Evolutionary conservation across 148 eudicot species (phyloP).

Genomic region (Fagopyrum esculentum): DNA sequence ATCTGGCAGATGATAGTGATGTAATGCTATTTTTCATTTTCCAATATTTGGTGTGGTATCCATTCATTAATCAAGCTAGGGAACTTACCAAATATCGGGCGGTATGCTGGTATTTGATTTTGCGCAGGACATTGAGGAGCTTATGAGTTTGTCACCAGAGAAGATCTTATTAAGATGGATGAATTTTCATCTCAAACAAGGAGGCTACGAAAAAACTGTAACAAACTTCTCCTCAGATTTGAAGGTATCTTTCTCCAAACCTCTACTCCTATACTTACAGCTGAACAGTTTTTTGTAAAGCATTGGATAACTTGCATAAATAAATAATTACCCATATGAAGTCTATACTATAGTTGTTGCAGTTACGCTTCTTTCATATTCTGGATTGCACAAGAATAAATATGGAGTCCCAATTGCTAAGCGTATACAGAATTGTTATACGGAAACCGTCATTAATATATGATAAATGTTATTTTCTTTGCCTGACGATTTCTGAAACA

Average conservation of each 20-base stretch:
- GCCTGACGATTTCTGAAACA: neutral
- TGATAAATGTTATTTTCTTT: neutral
- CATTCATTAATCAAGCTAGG: neutral
- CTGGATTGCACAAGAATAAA: neutral
- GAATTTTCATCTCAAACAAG: constrained; percentile 92
- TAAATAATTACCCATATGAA: neutral
- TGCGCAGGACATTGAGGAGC: constrained; percentile 90
- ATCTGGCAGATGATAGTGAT: constrained; percentile 14
- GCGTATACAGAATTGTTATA: neutral
- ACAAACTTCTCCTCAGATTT: constrained; percentile 86
- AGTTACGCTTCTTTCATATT: neutral
- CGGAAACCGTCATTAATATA: neutral
- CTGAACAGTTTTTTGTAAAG: neutral
- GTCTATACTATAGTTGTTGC: neutral
- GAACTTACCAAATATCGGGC: neutral
- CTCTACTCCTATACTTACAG: neutral
- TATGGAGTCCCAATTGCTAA: neutral
- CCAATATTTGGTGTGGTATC: neutral
- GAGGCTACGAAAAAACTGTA: constrained; percentile 67
- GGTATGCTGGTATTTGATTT: neutral
- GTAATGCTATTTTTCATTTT: neutral
- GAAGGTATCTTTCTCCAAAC: constrained; percentile 44
- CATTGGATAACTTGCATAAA: neutral
- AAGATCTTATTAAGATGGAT: constrained; percentile 92
- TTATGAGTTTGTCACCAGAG: constrained; percentile 81